Base-by-base conservation (phyloP, 768 basidiomycete genomes). In the Amanita thiersii region DNA sequence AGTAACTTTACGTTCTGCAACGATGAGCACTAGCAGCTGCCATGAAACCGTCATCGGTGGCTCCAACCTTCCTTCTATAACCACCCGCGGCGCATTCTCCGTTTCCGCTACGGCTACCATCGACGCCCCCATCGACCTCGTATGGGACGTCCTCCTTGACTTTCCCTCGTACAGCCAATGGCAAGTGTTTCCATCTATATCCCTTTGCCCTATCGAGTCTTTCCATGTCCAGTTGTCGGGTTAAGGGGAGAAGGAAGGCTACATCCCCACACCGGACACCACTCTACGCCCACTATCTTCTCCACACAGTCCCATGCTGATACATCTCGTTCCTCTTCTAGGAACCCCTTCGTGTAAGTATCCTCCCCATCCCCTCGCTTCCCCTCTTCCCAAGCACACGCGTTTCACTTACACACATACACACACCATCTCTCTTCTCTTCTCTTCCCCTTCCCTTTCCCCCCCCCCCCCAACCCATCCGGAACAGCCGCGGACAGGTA, bases 91-190 rank as follows among this genome's bases (percentile, higher is more conserved):
- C 2, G 60, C 73, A 1, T 65, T 77, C 45, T 46, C 52, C 9
- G 53, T 57, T 1, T 52, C 55, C 17, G 57, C 64, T 12, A 65
- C 65, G 6, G 51, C 58, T 9, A 46, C 56, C 11, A 77, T 79
- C 37, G 63, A 75, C 43, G 74, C 76, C 4, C 73, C 75, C 3
- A 56, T 68, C 20, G 59, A 70, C 28, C 47, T 54, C 21, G 75
- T 73, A 3, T 79, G 77, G 77, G 46, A 55, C 5, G 59, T 65
- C 3, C 48, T 79, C 37, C 59, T 72, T 40, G 72, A 77, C 58
- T 77, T 77, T 58, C 50, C 55, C 2, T 55, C 63, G 4, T 79
- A 79, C 47, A 52, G 53, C 1, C 64, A 73, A 49, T 79, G 77
- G 77, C 72, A 58, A 39, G 38, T 23, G n/a, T n/a, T n/a, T n/a